These are phyloP conservation scores for Poa annua DNA, from an alignment of 176 grass and related monocot species.

Conservation along the genomic window DNA sequence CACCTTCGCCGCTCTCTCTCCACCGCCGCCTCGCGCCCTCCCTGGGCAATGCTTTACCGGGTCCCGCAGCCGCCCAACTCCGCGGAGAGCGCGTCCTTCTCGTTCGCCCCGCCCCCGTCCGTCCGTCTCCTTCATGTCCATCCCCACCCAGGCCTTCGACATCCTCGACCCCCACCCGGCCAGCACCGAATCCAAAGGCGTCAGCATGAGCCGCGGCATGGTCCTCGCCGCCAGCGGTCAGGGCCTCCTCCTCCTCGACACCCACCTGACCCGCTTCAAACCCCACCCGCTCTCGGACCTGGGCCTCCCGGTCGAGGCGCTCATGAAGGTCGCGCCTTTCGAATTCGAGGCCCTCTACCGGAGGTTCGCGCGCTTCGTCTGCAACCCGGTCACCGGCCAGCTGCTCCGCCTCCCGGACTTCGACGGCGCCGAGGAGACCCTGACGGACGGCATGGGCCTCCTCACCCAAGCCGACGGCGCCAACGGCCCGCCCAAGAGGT, in stretches of 20 bases:
- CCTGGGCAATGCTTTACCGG: conserved; percentile 7
- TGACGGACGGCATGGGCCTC: not conserved
- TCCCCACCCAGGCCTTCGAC: not conserved
- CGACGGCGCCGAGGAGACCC: conserved; percentile 6
- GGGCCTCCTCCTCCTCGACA: conserved; percentile 18
- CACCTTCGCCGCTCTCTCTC: conserved; percentile 16
- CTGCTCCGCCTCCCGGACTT: conserved; percentile 12
- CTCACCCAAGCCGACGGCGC: not conserved
- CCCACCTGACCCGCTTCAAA: not conserved
- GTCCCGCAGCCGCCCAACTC: not conserved
- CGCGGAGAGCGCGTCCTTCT: not conserved
- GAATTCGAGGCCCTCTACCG: not conserved
- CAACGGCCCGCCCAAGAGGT: not conserved
- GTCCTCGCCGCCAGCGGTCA: conserved; percentile 3
- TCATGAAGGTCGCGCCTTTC: not conserved
- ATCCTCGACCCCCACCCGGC: not conserved
- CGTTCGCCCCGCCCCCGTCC: not conserved
- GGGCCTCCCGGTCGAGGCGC: not conserved
- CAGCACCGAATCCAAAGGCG: not conserved
- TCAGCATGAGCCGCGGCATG: not conserved
- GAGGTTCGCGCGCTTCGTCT: conserved; percentile 10
- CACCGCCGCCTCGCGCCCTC: not conserved
- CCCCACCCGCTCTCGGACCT: not conserved
- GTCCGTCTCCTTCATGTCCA: conserved; percentile 6
- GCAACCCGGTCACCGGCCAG: conserved; percentile 28